Percentiles rank a stretch among this genome's conserved stretches.
Evolutionary conservation across 805 yeast genomes (phyloP).

Genomic region (Isabelozyma pseudorhagii): DNA sequence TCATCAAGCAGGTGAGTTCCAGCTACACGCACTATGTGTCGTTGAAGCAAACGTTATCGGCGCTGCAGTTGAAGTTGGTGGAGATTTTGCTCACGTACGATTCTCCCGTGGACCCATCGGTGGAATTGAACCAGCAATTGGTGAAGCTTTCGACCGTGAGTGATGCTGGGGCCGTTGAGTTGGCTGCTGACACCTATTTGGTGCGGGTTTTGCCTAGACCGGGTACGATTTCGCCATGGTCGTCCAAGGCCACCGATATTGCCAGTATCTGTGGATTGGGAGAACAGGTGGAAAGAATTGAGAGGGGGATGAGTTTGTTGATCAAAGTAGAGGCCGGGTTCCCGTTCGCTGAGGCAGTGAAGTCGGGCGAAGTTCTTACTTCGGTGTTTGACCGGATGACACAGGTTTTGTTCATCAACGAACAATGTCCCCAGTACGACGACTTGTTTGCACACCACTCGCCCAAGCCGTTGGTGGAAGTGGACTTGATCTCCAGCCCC

Average conservation of each 20-base stretch:
- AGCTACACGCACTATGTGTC: slow-evolving; percentile 81
- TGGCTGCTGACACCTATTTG: slow-evolving; percentile 49
- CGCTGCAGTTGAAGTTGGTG: slow-evolving; percentile 46
- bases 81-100: slow-evolving; percentile 73
- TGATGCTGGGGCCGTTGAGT: slow-evolving; percentile 9
- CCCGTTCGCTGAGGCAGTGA: slow-evolving; percentile 56
- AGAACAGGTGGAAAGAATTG: slow-evolving; percentile 73
- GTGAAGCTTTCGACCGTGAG: slow-evolving; percentile 23
- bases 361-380: slow-evolving; percentile 52
- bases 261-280: slow-evolving; percentile 82
- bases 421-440: slow-evolving; percentile 57
- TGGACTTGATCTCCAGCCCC: slow-evolving; percentile 56
- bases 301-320: slow-evolving; percentile 81
- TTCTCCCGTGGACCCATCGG: slow-evolving; percentile 53
- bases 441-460: slow-evolving; percentile 74
- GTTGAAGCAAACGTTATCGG: slow-evolving; percentile 38
- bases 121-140: slow-evolving; percentile 41
- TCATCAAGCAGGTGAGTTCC: slow-evolving; percentile 68
- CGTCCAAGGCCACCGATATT: slow-evolving; percentile 96
- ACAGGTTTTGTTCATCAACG: slow-evolving; percentile 58
- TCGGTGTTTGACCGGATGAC: slow-evolving; percentile 94
- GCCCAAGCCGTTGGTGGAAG: slow-evolving; percentile 80
- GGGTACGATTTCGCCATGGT: slow-evolving; percentile 99
- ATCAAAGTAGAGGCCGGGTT: slow-evolving; percentile 70
- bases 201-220: slow-evolving; percentile 84